These are phyloP conservation scores for Ogataea siamensis DNA, from an alignment of 805 yeast genomes.

Conservation along the genomic window DNA sequence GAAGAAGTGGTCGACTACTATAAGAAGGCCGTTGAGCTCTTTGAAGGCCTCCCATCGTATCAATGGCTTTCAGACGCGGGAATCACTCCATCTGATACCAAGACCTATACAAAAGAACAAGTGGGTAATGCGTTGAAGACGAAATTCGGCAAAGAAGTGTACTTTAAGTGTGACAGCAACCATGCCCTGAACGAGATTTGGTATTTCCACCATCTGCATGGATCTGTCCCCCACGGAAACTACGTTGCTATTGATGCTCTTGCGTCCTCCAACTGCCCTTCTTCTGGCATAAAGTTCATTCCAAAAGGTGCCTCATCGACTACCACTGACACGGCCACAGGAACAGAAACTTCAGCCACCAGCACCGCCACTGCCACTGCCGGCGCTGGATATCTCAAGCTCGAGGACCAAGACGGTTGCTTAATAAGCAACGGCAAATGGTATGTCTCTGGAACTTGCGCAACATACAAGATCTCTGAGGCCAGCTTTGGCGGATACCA, in stretches of 20 bases:
- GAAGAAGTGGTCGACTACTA: conserved; percentile 68
- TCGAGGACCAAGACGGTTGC: conserved; percentile 63
- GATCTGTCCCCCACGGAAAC: conserved; percentile 65
- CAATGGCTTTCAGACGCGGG: conserved; percentile 65
- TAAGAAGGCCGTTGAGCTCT: conserved; percentile 56
- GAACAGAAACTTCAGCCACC: conserved; percentile 35
- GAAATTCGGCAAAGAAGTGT: conserved; percentile 55
- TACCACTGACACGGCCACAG: conserved; percentile 23
- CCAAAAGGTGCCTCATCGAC: conserved; percentile 54
- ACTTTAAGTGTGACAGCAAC: conserved; percentile 55
- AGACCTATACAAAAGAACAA: conserved; percentile 56
- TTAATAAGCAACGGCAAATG: conserved; percentile 84
- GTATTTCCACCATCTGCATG: conserved; percentile 77
- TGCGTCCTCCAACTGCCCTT: conserved; percentile 62
- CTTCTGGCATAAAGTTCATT: conserved; percentile 60
- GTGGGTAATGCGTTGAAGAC: conserved; percentile 51
- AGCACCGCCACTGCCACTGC: conserved; percentile 34
- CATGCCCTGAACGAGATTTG: conserved; percentile 62
- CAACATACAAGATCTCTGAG: conserved; percentile 58
- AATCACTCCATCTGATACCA: conserved; percentile 59
- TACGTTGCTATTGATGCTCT: conserved; percentile 63
- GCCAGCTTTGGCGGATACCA: conserved; percentile 73
- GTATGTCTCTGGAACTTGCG: conserved; percentile 83
- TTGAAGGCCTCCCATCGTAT: conserved; percentile 61
- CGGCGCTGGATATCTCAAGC: conserved; percentile 46